Base-by-base conservation (phyloP, 345 rosid genomes). In the Populus euphratica region DNA sequence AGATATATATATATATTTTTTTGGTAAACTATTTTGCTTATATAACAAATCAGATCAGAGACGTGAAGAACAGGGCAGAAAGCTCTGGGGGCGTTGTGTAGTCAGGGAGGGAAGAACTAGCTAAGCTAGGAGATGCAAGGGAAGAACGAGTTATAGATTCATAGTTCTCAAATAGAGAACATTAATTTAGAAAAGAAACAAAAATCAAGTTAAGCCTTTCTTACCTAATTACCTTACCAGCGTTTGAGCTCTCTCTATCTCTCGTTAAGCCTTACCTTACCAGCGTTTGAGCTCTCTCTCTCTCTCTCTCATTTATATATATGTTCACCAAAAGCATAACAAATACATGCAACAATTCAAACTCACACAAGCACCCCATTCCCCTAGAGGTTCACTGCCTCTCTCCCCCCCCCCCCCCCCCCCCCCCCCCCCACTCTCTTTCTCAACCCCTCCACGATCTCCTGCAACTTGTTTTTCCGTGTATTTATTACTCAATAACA, bases 371-470 rank as follows among this genome's bases (percentile, higher is more conserved):
- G 35, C 20, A n/a, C 43, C 20, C 70, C 23, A 2, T 14, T 20
- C 35, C 38, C 49, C 64, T 11, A 35, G 23, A 33, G 16, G 36
- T 13, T 59, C n/a, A 1, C 29, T 25, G 27, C 27, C 27, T 25
- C n/a, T n/a, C n/a, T n/a, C n/a, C n/a, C n/a, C 27, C 27, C 27
- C 1, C 27, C 0, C 27, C 29, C 29, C 29, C 29, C 29, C 29
- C 29, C 29, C 1, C 29, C 29, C 29, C 18, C 66, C 18, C 27
- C 21, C 10, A 2, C 18, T 21, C 20, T 74, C 36, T 23, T 35
- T 75, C 23, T 44, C 61, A 72, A 73, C 0, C 74, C 84, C 69
- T 80, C 83, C 79, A 52, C 83, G 74, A 75, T 71, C 76, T 68
- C 72, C 76, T 31, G 33, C 66, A 75, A 68, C 69, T 67, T 33